phyloP scores from a whole-genome alignment of 345 rosid species.

The Citrus sp. region DNA sequence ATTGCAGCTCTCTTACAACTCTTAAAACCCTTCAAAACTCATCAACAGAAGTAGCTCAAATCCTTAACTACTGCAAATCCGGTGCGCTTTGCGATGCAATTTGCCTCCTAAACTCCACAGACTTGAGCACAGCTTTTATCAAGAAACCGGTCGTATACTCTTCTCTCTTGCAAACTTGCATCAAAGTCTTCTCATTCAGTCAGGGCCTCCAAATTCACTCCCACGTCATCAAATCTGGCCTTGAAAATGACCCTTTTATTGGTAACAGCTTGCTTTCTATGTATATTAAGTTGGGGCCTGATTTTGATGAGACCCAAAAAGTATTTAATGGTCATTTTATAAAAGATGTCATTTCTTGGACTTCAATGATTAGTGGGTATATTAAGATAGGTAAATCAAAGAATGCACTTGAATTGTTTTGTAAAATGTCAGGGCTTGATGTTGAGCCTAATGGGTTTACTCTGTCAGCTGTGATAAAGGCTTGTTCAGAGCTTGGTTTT shows the following conservation, averaged over 20 bases:
- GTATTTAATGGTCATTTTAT: slow-evolving; percentile 57
- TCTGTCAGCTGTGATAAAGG: slow-evolving; percentile 69
- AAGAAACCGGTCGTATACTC: slow-evolving; percentile 60
- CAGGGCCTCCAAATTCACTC: slow-evolving; percentile 80
- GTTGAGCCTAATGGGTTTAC: slow-evolving; percentile 75
- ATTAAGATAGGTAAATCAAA: slow-evolving; percentile 41
- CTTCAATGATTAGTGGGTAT: slow-evolving; percentile 80
- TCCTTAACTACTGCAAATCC: slow-evolving; percentile 54
- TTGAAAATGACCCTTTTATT: slow-evolving; percentile 62
- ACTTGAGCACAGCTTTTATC: slow-evolving; percentile 20
- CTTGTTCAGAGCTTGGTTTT: slow-evolving; percentile 62
- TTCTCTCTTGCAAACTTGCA: slow-evolving; percentile 67
- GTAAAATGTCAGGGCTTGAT: slow-evolving; percentile 60
- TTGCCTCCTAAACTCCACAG: slow-evolving; percentile 47
- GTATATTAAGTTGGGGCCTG: slow-evolving; percentile 64
- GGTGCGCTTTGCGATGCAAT: slow-evolving; percentile 51
- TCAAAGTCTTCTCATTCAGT: slow-evolving; percentile 43
- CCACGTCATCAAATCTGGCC: slow-evolving; percentile 71
- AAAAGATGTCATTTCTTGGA: slow-evolving; percentile 82
- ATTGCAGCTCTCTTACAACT: slow-evolving; percentile 33
- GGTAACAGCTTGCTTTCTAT: slow-evolving; percentile 83
- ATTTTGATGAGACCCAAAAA: slow-evolving; percentile 54
- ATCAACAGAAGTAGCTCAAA: slow-evolving; percentile 26
- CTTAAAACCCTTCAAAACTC: slow-evolving; percentile 15
- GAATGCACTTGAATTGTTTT: slow-evolving; percentile 54